Evolutionary conservation across 2,329 filamentous ascomycete genomes (phyloP), one percentile per base, ranked within the genome.

Genomic region (Colletotrichum sp.): DNA sequence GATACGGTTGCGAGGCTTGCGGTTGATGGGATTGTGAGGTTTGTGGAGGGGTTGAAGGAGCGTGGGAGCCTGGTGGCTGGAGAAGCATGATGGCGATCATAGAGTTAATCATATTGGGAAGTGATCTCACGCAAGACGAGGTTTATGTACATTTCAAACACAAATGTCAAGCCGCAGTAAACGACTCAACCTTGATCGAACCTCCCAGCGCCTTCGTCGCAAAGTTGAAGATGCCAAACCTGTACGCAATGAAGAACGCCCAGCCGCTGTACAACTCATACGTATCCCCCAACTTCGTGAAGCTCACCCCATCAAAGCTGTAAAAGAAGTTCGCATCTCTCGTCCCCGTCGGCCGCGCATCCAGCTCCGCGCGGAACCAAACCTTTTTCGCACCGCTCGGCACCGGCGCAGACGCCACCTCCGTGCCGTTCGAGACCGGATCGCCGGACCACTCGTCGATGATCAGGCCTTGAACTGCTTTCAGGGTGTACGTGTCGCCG

Each of bases 151-250:
- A 30, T 3, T 5, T 13, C 9, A 0, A 30, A 30, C 0, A 44
- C 12, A 26, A 6, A 21, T 21, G 0, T 72, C 39, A 77, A 30
- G 70, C 76, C 6, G 68, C 39, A 1, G 80, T 81, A 15, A 84
- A 77, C 6, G 80, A 81, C 26, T 80, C 78, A 1, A 84, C 79
- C 18, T 82, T 77, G 8, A 87, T 76, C 7, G 77, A 81, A 6
- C 88, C 88, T 0, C 88, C 88, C 7, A 88, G 77, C 0, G 78
- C 80, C 52, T 82, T 83, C 5, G 88, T 89, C 0, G 87, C 88
- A 80, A 84, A 88, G 78, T 89, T 90, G 77, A 90, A 90, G 18
- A 89, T 86, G 0, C 85, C 88, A 77, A 83, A 90, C 0, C 88
- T 82, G 74, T 89, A 89, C 0, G 87, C 88, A 74, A 88, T 85